Percentiles rank a stretch among this genome's conserved stretches.
Conservation (phyloP, 129 eudicot species). For the Oenanthe sinensis region DNA sequence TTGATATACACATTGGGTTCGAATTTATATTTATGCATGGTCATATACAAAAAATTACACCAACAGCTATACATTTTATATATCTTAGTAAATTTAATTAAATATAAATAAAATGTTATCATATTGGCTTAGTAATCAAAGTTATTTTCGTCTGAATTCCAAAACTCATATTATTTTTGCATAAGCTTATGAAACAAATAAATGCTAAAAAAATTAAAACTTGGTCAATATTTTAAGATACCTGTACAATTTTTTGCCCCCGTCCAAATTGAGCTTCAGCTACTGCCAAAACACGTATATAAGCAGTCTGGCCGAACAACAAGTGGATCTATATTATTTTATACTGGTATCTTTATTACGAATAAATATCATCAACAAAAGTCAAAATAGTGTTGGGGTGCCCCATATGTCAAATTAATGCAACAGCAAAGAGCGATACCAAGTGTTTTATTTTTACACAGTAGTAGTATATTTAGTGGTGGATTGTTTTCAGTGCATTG, state of each 20-base stretch:
- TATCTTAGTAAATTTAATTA: no score
- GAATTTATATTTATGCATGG: background rate
- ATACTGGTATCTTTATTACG: background rate
- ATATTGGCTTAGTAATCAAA: no score
- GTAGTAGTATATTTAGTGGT: background rate
- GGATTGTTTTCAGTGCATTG: background rate
- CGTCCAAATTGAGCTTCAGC: background rate
- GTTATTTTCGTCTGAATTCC: no score
- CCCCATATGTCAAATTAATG: background rate
- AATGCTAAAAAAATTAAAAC: no score
- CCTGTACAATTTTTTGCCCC: background rate
- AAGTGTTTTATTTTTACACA: no score
- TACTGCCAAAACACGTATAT: no score
- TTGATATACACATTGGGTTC: background rate
- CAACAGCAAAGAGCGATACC: background rate
- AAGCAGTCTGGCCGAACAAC: background rate
- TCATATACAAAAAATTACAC: no score
- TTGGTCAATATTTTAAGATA: no score
- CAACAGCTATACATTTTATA: no score
- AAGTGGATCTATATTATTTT: background rate
- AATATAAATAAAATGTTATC: no score
- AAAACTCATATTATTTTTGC: no score
- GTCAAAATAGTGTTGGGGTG: background rate
- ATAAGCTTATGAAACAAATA: no score
- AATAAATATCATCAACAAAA: background rate